Evolutionary conservation across 805 yeast genomes (phyloP).

Genomic region (Candida pseudofarinosa): DNA sequence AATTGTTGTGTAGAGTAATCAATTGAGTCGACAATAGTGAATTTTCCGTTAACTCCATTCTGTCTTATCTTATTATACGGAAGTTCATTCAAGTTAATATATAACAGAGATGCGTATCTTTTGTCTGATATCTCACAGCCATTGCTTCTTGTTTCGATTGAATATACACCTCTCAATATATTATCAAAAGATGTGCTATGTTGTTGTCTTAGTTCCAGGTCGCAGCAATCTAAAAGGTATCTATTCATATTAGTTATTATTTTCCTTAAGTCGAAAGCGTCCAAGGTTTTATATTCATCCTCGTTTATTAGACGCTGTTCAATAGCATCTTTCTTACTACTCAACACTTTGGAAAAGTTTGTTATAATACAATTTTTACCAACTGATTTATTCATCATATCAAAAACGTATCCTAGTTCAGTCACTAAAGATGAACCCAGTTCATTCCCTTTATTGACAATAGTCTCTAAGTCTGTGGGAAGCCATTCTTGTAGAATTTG

Average conservation of each 20-base stretch:
- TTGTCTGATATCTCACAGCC: conserved; percentile 37
- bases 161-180: conserved; percentile 41
- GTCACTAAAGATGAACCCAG: conserved; percentile 56
- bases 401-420: conserved; percentile 85
- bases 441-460: conserved; percentile 23
- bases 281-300: conserved; percentile 42
- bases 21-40: conserved; percentile 48
- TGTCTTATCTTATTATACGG: conserved; percentile 14
- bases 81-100: conserved; percentile 43
- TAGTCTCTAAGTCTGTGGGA: conserved; percentile 33
- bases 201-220: conserved; percentile 44
- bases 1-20: conserved; percentile 57
- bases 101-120: conserved; percentile 30
- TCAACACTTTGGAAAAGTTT: conserved; percentile 55
- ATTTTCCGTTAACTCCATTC: conserved; percentile 21
- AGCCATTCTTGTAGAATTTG: conserved; percentile 49
- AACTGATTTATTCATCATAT: conserved; percentile 80
- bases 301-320: conserved; percentile 50
- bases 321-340: conserved; percentile 42
- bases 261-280: conserved; percentile 41
- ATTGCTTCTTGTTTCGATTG: conserved; percentile 37
- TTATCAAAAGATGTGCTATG: conserved; percentile 20
- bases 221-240: conserved; percentile 52
- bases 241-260: conserved; percentile 53
- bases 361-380: conserved; percentile 79